phyloP scores from a whole-genome alignment of 257 asterid genomes.

The Capsicum pubescens region DNA sequence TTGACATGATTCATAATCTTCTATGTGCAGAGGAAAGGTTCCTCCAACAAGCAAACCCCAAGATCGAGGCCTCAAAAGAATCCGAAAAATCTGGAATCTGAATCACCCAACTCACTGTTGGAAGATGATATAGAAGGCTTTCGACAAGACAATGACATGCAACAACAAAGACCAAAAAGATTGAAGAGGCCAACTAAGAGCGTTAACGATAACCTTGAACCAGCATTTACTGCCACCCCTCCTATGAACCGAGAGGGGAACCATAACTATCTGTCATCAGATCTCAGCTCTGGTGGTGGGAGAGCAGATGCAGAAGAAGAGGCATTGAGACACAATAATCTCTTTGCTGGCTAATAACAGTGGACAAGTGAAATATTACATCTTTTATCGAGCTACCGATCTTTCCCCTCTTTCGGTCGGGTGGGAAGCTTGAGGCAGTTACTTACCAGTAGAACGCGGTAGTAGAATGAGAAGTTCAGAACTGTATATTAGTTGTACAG shows the following conservation, averaged over 20 bases:
- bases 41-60: slow-evolving; percentile 56
- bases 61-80: slow-evolving; percentile 62
- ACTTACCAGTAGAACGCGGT: neutral
- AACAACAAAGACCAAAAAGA: slow-evolving; percentile 81
- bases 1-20: slow-evolving; percentile 24
- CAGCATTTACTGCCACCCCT: slow-evolving; percentile 69
- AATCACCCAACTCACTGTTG: slow-evolving; percentile 49
- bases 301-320: slow-evolving; percentile 40
- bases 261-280: slow-evolving; percentile 33
- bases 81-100: slow-evolving; percentile 51
- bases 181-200: slow-evolving; percentile 94
- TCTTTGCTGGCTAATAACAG: slow-evolving; percentile 19
- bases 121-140: slow-evolving; percentile 60
- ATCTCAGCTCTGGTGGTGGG: slow-evolving; percentile 18
- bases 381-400: neutral
- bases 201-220: slow-evolving; percentile 85
- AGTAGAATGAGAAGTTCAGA: slow-evolving; percentile 3
- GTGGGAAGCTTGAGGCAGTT: neutral
- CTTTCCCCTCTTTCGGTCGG: neutral
- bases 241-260: slow-evolving; percentile 46
- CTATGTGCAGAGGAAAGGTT: slow-evolving; percentile 67
- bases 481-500: slow-evolving; percentile 55
- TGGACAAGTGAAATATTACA: neutral
- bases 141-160: slow-evolving; percentile 45
- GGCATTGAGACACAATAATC: neutral